Percentiles rank a stretch among this genome's conserved stretches.
phyloP scores from a whole-genome alignment of 1,284 basidiomycete species.

The Trametes hirsuta region DNA sequence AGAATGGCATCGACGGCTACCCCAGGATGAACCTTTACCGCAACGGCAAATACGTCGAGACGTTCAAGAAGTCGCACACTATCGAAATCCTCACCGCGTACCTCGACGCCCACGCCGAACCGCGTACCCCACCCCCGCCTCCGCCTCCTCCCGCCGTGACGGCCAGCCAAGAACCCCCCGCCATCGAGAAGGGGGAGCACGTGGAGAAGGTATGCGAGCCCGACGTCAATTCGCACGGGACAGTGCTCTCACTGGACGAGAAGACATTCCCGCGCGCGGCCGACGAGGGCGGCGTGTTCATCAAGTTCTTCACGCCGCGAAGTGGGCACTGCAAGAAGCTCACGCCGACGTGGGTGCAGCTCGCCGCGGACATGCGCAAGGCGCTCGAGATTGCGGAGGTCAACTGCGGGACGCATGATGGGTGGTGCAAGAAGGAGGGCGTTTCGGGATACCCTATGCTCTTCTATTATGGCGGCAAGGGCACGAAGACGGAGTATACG shows the following conservation, averaged over 20 bases:
- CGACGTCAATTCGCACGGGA: conserved; percentile 62
- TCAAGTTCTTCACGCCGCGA: conserved; percentile 95
- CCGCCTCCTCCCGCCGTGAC: conserved; percentile 14
- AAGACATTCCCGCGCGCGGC: conserved; percentile 55
- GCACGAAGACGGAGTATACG: conserved; percentile 66
- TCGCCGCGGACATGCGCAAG: conserved; percentile 70
- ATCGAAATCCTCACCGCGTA: conserved; percentile 54
- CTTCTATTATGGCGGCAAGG: conserved; percentile 57
- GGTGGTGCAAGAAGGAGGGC: conserved; percentile 66
- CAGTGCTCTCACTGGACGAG: conserved; percentile 58
- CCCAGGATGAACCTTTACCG: conserved; percentile 80
- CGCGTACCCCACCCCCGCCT: conserved; percentile 29
- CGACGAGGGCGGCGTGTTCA: conserved; percentile 68
- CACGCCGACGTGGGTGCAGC: conserved; percentile 76
- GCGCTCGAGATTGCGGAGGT: conserved; percentile 82
- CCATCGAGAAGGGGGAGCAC: conserved; percentile 5
- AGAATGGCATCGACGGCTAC: conserved; percentile 73
- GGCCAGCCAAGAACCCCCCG: conserved; percentile 16
- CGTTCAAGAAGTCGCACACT: conserved; percentile 58
- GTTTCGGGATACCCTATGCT: conserved; percentile 84
- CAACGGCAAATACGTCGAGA: conserved; percentile 64
- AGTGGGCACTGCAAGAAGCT: conserved; percentile 94
- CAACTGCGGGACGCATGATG: conserved; percentile 78
- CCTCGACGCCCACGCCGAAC: conserved; percentile 45
- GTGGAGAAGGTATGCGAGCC: conserved; percentile 15